Evolutionary conservation across 306 rosid species (phyloP).

Genomic region (Alnus glutinosa): DNA sequence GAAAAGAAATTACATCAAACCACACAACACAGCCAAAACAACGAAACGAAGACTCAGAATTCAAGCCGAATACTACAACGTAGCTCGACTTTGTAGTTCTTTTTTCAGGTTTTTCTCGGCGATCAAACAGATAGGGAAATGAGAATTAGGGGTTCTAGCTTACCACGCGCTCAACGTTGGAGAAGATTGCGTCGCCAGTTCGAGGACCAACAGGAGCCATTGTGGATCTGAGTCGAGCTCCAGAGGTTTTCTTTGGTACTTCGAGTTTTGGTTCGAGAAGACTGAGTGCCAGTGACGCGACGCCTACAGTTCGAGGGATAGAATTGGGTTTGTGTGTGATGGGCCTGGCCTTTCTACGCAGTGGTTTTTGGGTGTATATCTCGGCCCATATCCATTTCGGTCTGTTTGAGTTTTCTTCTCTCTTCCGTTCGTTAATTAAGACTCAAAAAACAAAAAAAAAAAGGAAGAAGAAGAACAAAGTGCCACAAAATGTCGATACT

Average conservation of each 20-base stretch:
- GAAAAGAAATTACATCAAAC: neutral
- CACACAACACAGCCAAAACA: neutral
- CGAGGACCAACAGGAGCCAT: conserved; percentile 92
- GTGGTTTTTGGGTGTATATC: too few species aligned
- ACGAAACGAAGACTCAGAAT: neutral
- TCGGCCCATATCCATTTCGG: too few species aligned
- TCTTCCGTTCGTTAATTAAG: too few species aligned
- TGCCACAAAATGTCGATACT: too few species aligned
- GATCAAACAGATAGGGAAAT: conserved; percentile 16
- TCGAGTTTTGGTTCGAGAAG: neutral
- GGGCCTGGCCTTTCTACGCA: neutral
- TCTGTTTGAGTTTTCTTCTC: too few species aligned
- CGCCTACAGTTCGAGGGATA: neutral
- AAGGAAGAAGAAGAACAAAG: too few species aligned
- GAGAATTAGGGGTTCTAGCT: conserved; percentile 7
- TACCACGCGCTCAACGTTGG: conserved; percentile 91
- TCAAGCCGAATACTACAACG: neutral
- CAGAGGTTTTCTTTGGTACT: neutral
- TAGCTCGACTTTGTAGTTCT: neutral
- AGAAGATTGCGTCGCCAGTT: conserved; percentile 94
- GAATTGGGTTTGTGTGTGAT: neutral
- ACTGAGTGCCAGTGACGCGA: neutral
- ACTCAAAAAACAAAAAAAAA: too few species aligned
- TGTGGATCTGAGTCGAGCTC: conserved; percentile 28
- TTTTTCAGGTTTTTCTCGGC: conserved; percentile 15